Evolutionary conservation across 108 stramenopile genomes (phyloP).

Genomic region (Cyclotella baltica): DNA sequence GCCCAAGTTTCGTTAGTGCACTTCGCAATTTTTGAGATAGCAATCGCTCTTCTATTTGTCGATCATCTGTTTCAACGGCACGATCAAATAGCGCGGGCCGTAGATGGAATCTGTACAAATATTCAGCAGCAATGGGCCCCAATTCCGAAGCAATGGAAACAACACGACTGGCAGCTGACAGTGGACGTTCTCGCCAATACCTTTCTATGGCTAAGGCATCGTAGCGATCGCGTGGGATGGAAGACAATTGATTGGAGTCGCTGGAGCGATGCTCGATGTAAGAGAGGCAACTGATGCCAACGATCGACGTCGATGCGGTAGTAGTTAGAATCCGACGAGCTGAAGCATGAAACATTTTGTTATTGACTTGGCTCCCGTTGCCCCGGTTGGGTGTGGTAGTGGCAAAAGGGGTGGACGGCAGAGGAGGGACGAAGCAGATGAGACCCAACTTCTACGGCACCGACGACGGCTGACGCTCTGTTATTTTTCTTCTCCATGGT

Average conservation of each 20-base stretch:
- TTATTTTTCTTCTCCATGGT: no score
- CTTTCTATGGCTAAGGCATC: conserved; percentile 58
- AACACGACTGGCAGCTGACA: conserved; percentile 63
- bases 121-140: conserved; percentile 54
- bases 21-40: background rate
- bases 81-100: conserved; percentile 17
- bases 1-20: conserved; percentile 88
- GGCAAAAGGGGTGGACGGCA: no score
- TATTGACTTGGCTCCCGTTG: no score
- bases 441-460: no score
- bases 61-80: background rate
- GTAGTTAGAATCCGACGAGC: conserved; percentile 21
- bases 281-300: conserved; percentile 15
- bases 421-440: no score
- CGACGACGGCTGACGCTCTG: no score
- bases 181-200: conserved; percentile 80
- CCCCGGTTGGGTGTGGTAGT: no score
- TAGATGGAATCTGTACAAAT: conserved; percentile 50
- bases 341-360: no score
- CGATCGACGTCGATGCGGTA: conserved; percentile 3
- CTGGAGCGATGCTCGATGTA: conserved; percentile 21
- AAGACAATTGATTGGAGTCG: conserved; percentile 4
- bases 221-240: conserved; percentile 54
- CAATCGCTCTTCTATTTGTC: background rate
- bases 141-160: conserved; percentile 56